A percentile compares a stretch with the other conserved stretches of the same genome.
Evolutionary conservation across 2,329 filamentous ascomycete genomes (phyloP).

Genomic region (Epichloe amarillans): DNA sequence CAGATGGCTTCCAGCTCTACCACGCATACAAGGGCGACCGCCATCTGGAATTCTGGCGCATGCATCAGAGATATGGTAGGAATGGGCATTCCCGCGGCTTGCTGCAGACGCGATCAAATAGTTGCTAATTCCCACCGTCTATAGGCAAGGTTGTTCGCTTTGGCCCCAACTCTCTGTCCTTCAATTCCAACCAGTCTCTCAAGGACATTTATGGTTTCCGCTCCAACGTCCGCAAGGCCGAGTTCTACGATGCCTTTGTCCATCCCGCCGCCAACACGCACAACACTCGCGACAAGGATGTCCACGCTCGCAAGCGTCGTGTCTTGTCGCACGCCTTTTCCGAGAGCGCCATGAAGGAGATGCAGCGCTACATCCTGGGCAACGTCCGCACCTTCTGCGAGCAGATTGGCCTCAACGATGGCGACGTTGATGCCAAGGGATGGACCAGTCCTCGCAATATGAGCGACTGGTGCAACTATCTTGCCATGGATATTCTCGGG

Average conservation of each 20-base stretch:
- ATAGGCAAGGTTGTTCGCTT: slow-evolving; percentile 57
- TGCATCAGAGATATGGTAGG: slow-evolving; percentile 58
- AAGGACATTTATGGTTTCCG: slow-evolving; percentile 54
- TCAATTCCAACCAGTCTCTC: slow-evolving; percentile 59
- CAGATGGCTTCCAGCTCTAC: slow-evolving; percentile 54
- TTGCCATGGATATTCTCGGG: slow-evolving; percentile 49
- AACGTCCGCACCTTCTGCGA: slow-evolving; percentile 56
- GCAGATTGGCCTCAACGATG: slow-evolving; percentile 32
- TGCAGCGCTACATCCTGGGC: slow-evolving; percentile 52
- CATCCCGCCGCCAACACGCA: slow-evolving; percentile 61
- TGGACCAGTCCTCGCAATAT: slow-evolving; percentile 49
- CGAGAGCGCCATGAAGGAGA: slow-evolving; percentile 50
- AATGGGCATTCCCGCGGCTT: not conserved
- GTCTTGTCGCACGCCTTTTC: slow-evolving; percentile 62
- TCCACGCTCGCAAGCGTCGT: slow-evolving; percentile 57
- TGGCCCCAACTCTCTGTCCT: slow-evolving; percentile 62
- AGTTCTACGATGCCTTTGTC: slow-evolving; percentile 62
- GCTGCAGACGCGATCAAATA: no score
- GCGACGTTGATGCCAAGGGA: slow-evolving; percentile 33
- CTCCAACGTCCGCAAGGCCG: slow-evolving; percentile 51
- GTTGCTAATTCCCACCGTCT: not conserved
- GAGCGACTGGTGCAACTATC: slow-evolving; percentile 48
- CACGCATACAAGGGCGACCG: slow-evolving; percentile 63
- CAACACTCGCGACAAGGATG: slow-evolving; percentile 53
- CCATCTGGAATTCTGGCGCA: slow-evolving; percentile 57